Percentiles rank a stretch among this genome's conserved stretches.
Evolutionary conservation across 1,284 basidiomycete genomes (phyloP).

Genomic region (Puccinia triticina): DNA sequence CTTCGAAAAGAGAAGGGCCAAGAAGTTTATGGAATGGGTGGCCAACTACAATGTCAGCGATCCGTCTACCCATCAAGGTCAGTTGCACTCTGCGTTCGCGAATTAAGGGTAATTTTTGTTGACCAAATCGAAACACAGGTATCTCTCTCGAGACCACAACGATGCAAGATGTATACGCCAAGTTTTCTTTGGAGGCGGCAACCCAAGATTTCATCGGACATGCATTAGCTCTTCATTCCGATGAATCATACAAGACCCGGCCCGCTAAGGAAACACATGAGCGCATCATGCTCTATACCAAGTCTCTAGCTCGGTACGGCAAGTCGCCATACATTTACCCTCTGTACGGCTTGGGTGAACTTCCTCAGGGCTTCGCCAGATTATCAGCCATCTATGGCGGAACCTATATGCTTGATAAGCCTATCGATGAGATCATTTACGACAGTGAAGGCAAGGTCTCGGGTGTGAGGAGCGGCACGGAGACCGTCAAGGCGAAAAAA

Average conservation of each 20-base stretch:
- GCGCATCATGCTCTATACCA: conserved; percentile 95
- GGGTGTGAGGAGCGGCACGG: conserved; percentile 84
- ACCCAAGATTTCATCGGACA: conserved; percentile 99
- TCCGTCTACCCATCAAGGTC: conserved; percentile 91
- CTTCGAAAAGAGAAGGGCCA: conserved; percentile 96
- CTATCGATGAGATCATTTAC: conserved; percentile 85
- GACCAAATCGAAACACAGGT: conserved; percentile 64
- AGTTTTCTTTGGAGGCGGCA: conserved; percentile 94
- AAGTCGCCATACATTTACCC: conserved; percentile 99
- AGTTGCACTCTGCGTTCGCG: conserved; percentile 53
- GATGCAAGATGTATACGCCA: conserved; percentile 92
- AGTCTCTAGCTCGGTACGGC: conserved; percentile 98
- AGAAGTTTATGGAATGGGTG: conserved; percentile 98
- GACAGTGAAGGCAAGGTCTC: conserved; percentile 84
- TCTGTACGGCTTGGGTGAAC: conserved; percentile 95
- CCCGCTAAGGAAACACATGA: conserved; percentile 88
- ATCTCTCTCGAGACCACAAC: conserved; percentile 81
- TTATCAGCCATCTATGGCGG: conserved; percentile 98
- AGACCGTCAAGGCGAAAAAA: conserved; percentile 95
- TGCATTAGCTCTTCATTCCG: conserved; percentile 97
- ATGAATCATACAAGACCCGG: conserved; percentile 94
- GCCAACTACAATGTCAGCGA: conserved; percentile 95
- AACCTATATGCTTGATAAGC: conserved; percentile 99
- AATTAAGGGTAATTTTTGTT: neutral
- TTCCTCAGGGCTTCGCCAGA: conserved; percentile 97